These are phyloP conservation scores for Neodidymelliopsis sp. DNA, from an alignment of 2,329 filamentous ascomycete species.

Conservation along the genomic window DNA sequence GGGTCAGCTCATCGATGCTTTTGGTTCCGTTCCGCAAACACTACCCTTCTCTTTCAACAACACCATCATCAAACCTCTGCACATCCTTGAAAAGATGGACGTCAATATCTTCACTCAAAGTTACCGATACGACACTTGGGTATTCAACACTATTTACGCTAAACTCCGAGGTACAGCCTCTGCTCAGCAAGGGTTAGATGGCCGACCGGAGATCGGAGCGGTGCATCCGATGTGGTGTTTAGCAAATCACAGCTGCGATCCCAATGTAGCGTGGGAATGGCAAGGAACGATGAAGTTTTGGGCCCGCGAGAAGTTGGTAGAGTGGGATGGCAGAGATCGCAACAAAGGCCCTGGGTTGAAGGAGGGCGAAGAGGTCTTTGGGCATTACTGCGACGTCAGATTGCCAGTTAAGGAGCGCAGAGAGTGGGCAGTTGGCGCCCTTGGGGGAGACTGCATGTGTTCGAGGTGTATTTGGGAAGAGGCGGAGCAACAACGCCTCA, in stretches of 20 bases:
- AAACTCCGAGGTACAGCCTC: constrained; percentile 93
- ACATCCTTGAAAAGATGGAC: constrained; percentile 85
- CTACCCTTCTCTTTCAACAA: constrained; percentile 80
- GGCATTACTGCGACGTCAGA: constrained; percentile 91
- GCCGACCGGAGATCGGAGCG: constrained; percentile 87
- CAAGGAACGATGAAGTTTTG: constrained; percentile 77
- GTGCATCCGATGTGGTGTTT: constrained; percentile 97
- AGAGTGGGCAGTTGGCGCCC: constrained; percentile 86
- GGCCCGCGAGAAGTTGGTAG: constrained; percentile 65
- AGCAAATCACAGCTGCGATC: constrained; percentile 95
- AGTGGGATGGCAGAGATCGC: constrained; percentile 52
- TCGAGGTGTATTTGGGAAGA: constrained; percentile 78
- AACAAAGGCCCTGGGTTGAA: constrained; percentile 66
- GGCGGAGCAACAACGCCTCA: constrained; percentile 12
- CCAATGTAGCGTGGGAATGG: constrained; percentile 96
- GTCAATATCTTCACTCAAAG: constrained; percentile 71
- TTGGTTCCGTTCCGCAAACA: constrained; percentile 58
- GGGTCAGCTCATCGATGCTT: constrained; percentile 25
- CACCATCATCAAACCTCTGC: constrained; percentile 76
- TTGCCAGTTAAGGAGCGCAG: constrained; percentile 80
- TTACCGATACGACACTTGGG: constrained; percentile 74
- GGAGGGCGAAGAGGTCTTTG: constrained; percentile 84
- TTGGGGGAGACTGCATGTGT: constrained; percentile 91
- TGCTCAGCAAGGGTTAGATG: constrained; percentile 73
- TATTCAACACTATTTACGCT: constrained; percentile 89